Evolutionary conservation across 2,329 filamentous ascomycete species (phyloP).

Genomic region (Talaromyces funiculosus): DNA sequence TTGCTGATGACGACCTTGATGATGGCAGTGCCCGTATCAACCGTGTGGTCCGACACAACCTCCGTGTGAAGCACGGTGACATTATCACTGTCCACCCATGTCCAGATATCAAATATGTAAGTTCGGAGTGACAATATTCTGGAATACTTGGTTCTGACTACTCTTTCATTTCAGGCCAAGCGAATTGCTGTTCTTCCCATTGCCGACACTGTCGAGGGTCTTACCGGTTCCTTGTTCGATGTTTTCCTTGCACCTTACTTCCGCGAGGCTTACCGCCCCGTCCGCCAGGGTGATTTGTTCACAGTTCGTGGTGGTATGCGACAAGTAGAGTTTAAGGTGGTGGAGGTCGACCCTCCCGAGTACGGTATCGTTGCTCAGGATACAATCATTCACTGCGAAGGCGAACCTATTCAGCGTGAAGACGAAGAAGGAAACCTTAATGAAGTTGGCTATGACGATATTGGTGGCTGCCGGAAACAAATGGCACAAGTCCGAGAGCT

Average conservation of each 20-base stretch:
- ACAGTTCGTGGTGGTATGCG: conserved; percentile 97
- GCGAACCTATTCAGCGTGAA: conserved; percentile 92
- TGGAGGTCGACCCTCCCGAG: conserved; percentile 96
- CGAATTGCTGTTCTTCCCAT: conserved; percentile 97
- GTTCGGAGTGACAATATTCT: conserved; percentile 37
- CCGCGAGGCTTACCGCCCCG: conserved; percentile 95
- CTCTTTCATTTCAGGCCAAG: conserved; percentile 64
- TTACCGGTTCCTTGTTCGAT: conserved; percentile 96
- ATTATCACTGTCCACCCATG: conserved; percentile 96
- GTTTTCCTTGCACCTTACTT: conserved; percentile 99
- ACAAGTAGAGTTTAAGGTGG: conserved; percentile 99
- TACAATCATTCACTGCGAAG: conserved; percentile 98
- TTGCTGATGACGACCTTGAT: conserved; percentile 96
- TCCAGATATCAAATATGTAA: conserved; percentile 99
- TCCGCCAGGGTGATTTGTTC: conserved; percentile 96
- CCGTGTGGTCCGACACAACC: conserved; percentile 95
- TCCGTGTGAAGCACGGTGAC: conserved; percentile 97
- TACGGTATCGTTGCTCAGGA: conserved; percentile 98
- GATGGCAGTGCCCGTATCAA: conserved; percentile 97
- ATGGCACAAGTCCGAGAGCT: conserved; percentile 99
- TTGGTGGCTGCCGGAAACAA: conserved; percentile 98
- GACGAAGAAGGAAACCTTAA: conserved; percentile 99
- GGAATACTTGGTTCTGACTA: too few species aligned
- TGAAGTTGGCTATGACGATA: conserved; percentile 98
- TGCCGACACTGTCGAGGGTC: conserved; percentile 93